phyloP scores from a whole-genome alignment of 805 yeast genomes.

The Yarrowia sp. region DNA sequence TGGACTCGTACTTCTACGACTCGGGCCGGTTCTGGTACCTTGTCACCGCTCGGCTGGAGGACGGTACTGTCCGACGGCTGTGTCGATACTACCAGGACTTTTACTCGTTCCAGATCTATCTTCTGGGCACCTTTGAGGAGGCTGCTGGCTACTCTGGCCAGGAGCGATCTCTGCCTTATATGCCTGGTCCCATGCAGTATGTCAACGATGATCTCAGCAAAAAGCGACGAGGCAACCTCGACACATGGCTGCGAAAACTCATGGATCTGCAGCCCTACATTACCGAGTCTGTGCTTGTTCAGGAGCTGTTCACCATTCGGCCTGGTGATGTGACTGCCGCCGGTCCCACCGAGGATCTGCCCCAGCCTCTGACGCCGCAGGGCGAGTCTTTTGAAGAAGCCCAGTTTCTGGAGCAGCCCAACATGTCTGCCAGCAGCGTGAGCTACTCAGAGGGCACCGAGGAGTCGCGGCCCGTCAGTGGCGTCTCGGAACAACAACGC shows the following conservation, averaged over 20 bases:
- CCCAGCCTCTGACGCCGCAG: conserved; percentile 47
- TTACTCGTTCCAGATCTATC: conserved; percentile 86
- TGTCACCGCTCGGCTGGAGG: conserved; percentile 67
- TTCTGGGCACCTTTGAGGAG: conserved; percentile 82
- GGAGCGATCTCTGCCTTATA: conserved; percentile 84
- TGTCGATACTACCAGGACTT: conserved; percentile 95
- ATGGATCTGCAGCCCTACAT: conserved; percentile 79
- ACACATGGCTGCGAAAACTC: conserved; percentile 64
- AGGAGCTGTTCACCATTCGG: conserved; percentile 70
- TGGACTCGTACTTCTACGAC: conserved; percentile 79
- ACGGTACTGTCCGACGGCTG: conserved; percentile 72
- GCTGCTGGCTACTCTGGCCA: conserved; percentile 90
- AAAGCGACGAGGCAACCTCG: conserved; percentile 63
- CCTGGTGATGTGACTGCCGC: conserved; percentile 66
- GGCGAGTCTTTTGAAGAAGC: conserved; percentile 7
- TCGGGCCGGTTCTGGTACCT: conserved; percentile 91
- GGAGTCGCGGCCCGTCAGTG: conserved; percentile 26
- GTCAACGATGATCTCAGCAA: conserved; percentile 77
- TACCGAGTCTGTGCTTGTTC: conserved; percentile 70
- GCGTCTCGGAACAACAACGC: conserved; percentile 8
- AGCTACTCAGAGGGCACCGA: not conserved
- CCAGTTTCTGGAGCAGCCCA: not conserved
- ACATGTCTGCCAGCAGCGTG: conserved; percentile 7
- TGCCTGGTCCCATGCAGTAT: conserved; percentile 94
- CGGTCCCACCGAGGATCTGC: conserved; percentile 47